Conservation (phyloP, 1,139 yeast genomes). For the Debaryomycetaceae sp. region DNA sequence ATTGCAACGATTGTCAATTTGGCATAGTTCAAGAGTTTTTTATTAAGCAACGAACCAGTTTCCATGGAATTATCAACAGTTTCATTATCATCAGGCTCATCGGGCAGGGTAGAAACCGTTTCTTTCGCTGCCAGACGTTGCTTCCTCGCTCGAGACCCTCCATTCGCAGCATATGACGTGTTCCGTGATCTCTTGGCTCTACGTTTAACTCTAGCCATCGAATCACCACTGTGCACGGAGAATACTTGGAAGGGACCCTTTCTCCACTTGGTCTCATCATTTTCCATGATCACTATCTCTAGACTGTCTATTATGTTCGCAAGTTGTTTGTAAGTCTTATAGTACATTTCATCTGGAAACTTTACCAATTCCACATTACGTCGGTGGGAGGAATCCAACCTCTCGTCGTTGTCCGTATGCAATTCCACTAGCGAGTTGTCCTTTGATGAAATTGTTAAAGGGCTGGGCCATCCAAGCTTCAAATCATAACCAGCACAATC, state of each 20-base stretch:
- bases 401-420: constrained; percentile 14
- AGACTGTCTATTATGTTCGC: constrained; percentile 23
- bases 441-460: constrained; percentile 20
- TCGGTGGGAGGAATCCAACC: constrained; percentile 29
- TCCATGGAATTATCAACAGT: constrained; percentile 11
- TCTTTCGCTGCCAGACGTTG: too few species aligned
- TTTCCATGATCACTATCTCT: constrained; percentile 14
- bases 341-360: constrained; percentile 31
- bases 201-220: background rate
- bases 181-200: background rate
- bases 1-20: constrained; percentile 42
- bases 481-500: constrained; percentile 42
- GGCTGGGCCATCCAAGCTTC: constrained; percentile 40
- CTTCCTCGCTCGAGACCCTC: background rate
- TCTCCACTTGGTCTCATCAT: constrained; percentile 4
- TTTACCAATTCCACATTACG: constrained; percentile 33
- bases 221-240: background rate
- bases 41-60: constrained; percentile 33
- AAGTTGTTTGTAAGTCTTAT: constrained; percentile 30
- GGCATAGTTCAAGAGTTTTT: constrained; percentile 33
- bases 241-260: constrained; percentile 36
- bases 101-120: background rate
- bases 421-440: constrained; percentile 19
- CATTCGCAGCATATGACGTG: background rate
- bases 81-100: background rate